A percentile compares a stretch with the other conserved stretches of the same genome.
These are phyloP conservation scores for Colletotrichum costaricense DNA, from an alignment of 2,329 filamentous ascomycete species.

Conservation along the genomic window DNA sequence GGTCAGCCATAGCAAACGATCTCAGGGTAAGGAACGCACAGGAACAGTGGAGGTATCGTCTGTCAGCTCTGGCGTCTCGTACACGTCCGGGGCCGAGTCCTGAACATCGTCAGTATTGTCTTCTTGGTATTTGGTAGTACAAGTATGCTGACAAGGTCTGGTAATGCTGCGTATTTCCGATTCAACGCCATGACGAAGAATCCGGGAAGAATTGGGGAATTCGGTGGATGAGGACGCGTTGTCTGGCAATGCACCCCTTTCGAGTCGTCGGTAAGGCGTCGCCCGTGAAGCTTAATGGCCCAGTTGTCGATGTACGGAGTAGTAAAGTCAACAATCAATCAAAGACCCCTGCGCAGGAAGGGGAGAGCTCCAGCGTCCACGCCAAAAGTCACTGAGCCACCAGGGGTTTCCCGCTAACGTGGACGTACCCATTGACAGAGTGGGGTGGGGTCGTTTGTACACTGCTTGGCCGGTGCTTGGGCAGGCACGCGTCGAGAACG, in stretches of 20 bases:
- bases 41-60: slow-evolving; percentile 89
- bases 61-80: slow-evolving; percentile 93
- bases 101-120: slow-evolving; percentile 50
- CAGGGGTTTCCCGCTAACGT: slow-evolving; percentile 20
- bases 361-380: slow-evolving; percentile 18
- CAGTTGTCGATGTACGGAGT: too few relatives aligned
- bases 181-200: slow-evolving; percentile 72
- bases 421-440: slow-evolving; percentile 1
- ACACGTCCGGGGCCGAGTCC: slow-evolving; percentile 94
- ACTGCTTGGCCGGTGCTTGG: not conserved
- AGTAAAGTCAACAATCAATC: not conserved
- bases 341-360: slow-evolving; percentile 7
- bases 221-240: not conserved
- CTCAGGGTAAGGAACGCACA: slow-evolving; percentile 61
- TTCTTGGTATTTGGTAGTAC: not conserved
- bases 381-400: slow-evolving; percentile 5
- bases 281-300: not conserved
- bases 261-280: not conserved
- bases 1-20: slow-evolving; percentile 36
- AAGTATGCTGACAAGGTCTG: slow-evolving; percentile 71
- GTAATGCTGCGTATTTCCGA: slow-evolving; percentile 84
- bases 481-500: slow-evolving; percentile 26
- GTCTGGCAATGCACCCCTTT: not conserved
- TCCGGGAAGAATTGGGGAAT: not conserved
- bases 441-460: slow-evolving; percentile 20